These are phyloP conservation scores for Zymoseptoria tritici DNA, from an alignment of 2,329 filamentous ascomycete genomes.

Conservation along the genomic window DNA sequence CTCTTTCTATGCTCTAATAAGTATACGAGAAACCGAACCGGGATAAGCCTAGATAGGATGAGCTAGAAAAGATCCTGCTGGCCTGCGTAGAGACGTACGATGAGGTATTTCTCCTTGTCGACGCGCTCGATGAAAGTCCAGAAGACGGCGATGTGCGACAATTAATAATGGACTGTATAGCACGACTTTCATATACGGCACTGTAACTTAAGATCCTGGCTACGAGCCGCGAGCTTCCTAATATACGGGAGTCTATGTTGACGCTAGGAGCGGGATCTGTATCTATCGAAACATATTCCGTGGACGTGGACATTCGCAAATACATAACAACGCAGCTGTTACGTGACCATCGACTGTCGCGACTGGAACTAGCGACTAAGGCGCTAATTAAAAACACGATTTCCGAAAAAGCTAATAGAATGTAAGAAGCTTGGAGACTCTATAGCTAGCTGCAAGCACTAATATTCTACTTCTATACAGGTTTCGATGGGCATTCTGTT, in stretches of 20 bases:
- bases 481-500: slow-evolving; percentile 25
- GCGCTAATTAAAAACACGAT: slow-evolving; percentile 16
- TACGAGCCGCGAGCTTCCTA: slow-evolving; percentile 17
- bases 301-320: slow-evolving; percentile 14
- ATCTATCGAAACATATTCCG: slow-evolving; percentile 1
- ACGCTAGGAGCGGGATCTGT: slow-evolving; percentile 5
- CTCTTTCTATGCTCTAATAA: slow-evolving; percentile 12
- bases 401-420: slow-evolving; percentile 17
- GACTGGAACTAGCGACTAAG: slow-evolving; percentile 7
- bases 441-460: neutral
- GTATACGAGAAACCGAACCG: slow-evolving; percentile 10
- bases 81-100: slow-evolving; percentile 7
- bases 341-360: slow-evolving; percentile 9
- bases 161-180: slow-evolving; percentile 8
- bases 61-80: slow-evolving; percentile 16
- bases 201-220: slow-evolving; percentile 13
- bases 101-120: slow-evolving; percentile 28
- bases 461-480: slow-evolving; percentile 5
- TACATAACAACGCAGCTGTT: slow-evolving; percentile 13
- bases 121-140: slow-evolving; percentile 31
- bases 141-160: slow-evolving; percentile 13
- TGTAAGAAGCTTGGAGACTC: slow-evolving; percentile 13
- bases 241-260: slow-evolving; percentile 14
- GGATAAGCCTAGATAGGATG: slow-evolving; percentile 9
- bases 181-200: slow-evolving; percentile 9